Conservation (phyloP, 2,329 filamentous ascomycete species). For the Aspergillus hiratsukae region DNA sequence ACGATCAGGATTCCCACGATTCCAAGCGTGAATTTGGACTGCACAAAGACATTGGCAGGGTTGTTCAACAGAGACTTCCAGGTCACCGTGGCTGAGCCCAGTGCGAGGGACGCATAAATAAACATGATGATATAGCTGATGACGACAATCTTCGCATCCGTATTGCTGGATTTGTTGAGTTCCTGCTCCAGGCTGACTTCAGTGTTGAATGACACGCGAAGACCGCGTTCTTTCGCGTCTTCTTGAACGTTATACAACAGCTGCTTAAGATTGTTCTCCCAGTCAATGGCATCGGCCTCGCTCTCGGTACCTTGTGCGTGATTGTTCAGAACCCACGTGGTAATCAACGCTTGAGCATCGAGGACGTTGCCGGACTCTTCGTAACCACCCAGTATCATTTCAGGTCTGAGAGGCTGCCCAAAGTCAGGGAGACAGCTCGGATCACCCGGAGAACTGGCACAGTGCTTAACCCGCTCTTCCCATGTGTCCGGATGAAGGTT, state of each 20-base stretch:
- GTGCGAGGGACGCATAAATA: slow-evolving; percentile 85
- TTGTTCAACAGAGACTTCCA: slow-evolving; percentile 73
- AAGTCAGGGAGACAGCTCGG: slow-evolving; percentile 77
- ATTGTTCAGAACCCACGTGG: slow-evolving; percentile 94
- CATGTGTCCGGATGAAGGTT: slow-evolving; percentile 64
- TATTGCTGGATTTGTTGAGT: slow-evolving; percentile 96
- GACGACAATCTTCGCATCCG: slow-evolving; percentile 91
- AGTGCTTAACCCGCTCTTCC: slow-evolving; percentile 66
- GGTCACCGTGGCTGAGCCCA: slow-evolving; percentile 81
- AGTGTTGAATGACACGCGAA: slow-evolving; percentile 89
- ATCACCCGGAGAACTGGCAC: slow-evolving; percentile 70
- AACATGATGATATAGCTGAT: slow-evolving; percentile 99
- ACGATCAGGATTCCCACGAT: slow-evolving; percentile 93
- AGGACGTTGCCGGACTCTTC: slow-evolving; percentile 59
- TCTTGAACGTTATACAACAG: slow-evolving; percentile 71
- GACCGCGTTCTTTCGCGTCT: slow-evolving; percentile 71
- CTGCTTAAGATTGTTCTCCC: slow-evolving; percentile 74
- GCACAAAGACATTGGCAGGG: slow-evolving; percentile 78
- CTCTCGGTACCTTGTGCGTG: slow-evolving; percentile 67
- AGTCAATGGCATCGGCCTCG: slow-evolving; percentile 75
- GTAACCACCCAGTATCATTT: slow-evolving; percentile 81
- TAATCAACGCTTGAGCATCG: slow-evolving; percentile 74
- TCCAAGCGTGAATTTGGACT: slow-evolving; percentile 96
- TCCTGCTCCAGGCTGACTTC: slow-evolving; percentile 94
- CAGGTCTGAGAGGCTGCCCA: slow-evolving; percentile 79